These are phyloP conservation scores for Curvularia sp. DNA, from an alignment of 2,329 filamentous ascomycete genomes.

Conservation along the genomic window DNA sequence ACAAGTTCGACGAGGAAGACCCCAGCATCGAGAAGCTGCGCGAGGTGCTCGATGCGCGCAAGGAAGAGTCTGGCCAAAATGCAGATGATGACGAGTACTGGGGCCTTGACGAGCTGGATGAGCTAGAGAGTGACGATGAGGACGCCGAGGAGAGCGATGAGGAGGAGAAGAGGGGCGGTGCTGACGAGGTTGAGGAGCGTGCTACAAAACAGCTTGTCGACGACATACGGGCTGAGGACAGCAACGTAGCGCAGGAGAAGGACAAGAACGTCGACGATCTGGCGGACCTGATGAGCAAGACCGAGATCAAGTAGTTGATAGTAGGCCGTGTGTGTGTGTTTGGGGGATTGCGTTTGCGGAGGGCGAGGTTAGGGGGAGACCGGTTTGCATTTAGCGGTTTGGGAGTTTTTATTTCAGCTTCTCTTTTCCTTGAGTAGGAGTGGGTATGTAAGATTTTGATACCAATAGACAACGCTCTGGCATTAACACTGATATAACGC, in stretches of 20 bases:
- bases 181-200: conserved; percentile 51
- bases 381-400: conserved; percentile 19
- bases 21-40: conserved; percentile 71
- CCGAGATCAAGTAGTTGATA: conserved; percentile 52
- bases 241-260: conserved; percentile 74
- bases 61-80: conserved; percentile 62
- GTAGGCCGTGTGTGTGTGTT: background rate
- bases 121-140: conserved; percentile 85
- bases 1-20: conserved; percentile 91
- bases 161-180: conserved; percentile 68
- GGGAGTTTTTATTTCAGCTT: background rate
- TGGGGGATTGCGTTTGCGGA: background rate
- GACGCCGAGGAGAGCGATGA: conserved; percentile 75
- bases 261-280: conserved; percentile 83
- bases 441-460: conserved; percentile 9
- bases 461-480: conserved; percentile 12
- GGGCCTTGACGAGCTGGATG: conserved; percentile 69
- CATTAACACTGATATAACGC: background rate
- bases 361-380: background rate
- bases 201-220: conserved; percentile 64
- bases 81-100: conserved; percentile 64
- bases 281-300: conserved; percentile 77
- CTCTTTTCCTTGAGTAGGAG: background rate
- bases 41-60: conserved; percentile 73
- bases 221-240: conserved; percentile 75